Conservation (phyloP, 148 eudicot species). For the Agrostemma githago region DNA sequence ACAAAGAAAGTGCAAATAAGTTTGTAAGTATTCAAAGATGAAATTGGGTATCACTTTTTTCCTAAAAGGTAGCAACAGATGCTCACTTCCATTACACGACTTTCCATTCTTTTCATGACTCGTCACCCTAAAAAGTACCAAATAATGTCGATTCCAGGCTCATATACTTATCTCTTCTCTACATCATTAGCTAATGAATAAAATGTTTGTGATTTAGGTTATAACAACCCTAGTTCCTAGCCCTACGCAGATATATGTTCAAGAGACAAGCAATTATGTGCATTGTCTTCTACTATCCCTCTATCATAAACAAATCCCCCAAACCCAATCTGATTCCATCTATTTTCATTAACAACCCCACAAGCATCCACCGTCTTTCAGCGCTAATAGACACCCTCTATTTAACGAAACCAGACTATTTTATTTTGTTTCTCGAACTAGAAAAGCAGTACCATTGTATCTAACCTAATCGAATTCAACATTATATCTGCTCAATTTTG, state of each 20-base stretch:
- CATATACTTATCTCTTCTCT: neutral
- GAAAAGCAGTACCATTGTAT: neutral
- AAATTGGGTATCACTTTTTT: slow-evolving; percentile 1
- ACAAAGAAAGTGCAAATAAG: neutral
- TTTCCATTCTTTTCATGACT: neutral
- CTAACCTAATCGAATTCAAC: neutral
- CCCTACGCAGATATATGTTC: neutral
- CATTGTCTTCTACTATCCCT: neutral
- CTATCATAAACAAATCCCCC: neutral
- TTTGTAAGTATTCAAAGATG: neutral
- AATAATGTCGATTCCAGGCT: neutral
- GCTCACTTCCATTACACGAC: neutral
- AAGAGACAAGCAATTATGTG: neutral
- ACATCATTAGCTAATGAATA: neutral
- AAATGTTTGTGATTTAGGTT: neutral
- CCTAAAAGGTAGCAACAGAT: neutral
- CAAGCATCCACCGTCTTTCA: neutral
- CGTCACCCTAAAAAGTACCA: neutral
- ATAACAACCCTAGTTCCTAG: neutral
- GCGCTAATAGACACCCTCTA: neutral
- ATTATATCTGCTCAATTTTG: neutral
- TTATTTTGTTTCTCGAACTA: neutral
- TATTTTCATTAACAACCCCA: neutral
- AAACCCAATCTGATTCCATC: neutral
- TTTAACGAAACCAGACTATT: neutral